A percentile compares a stretch with the other conserved stretches of the same genome.
phyloP scores from a whole-genome alignment of 2,329 filamentous ascomycete genomes.

The Colletotrichum chrysophilum region DNA sequence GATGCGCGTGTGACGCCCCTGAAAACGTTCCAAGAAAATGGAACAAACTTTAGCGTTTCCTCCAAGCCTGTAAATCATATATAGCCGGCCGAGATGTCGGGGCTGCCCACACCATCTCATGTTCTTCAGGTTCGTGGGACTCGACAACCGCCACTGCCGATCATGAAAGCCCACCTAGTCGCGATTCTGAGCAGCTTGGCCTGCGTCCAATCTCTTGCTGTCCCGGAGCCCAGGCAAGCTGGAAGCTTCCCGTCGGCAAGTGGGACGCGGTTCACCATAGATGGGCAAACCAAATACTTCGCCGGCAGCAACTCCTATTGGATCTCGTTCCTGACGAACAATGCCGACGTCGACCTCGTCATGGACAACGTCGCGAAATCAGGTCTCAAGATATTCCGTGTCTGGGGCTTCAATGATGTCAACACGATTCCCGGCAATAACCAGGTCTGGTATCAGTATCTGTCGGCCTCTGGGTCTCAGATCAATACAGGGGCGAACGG shows the following conservation, averaged over 20 bases:
- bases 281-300: constrained; percentile 51
- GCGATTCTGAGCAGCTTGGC: not conserved
- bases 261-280: constrained; percentile 40
- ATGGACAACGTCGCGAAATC: constrained; percentile 50
- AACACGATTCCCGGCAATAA: constrained; percentile 37
- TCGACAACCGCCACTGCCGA: not conserved
- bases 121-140: not conserved
- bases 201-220: not conserved
- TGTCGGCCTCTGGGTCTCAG: constrained; percentile 51
- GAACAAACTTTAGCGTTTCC: not conserved
- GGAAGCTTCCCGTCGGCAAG: not conserved
- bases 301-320: constrained; percentile 63
- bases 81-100: not conserved
- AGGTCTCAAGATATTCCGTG: constrained; percentile 61
- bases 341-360: constrained; percentile 57
- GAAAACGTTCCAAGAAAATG: not conserved
- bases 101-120: not conserved
- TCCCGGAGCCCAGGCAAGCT: not conserved
- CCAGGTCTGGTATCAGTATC: constrained; percentile 51
- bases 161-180: not conserved
- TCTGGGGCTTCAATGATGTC: constrained; percentile 68
- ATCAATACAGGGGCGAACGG: constrained; percentile 70
- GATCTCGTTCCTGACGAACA: constrained; percentile 55
- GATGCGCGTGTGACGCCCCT: not conserved
- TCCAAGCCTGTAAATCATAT: not conserved